Percentiles rank a stretch among this genome's conserved stretches.
These are phyloP conservation scores for Capillidium heterosporum DNA, from an alignment of 371 early-diverging fungal species.

Conservation along the genomic window DNA sequence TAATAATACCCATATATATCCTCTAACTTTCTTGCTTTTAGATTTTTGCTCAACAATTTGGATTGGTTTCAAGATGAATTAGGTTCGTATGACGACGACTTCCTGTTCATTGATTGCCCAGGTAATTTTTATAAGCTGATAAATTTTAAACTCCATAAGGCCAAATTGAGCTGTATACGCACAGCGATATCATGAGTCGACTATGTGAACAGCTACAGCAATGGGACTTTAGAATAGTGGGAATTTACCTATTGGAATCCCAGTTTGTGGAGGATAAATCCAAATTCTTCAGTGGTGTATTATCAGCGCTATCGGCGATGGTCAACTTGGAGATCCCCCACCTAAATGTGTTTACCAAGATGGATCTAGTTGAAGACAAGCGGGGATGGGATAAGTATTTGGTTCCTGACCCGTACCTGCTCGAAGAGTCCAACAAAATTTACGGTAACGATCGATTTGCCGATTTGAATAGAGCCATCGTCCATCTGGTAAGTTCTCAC, in stretches of 20 bases:
- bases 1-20: constrained; percentile 10
- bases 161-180: constrained; percentile 98
- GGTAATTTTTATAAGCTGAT: constrained; percentile 18
- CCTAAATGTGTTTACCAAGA: constrained; percentile 94
- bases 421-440: constrained; percentile 56
- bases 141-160: constrained; percentile 13
- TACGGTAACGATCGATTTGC: constrained; percentile 53
- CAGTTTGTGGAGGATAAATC: constrained; percentile 86
- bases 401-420: constrained; percentile 56
- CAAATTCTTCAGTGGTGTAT: constrained; percentile 90
- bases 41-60: constrained; percentile 77
- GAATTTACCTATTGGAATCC: constrained; percentile 84
- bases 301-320: constrained; percentile 90
- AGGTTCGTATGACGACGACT: constrained; percentile 81
- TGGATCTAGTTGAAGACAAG: constrained; percentile 63
- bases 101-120: constrained; percentile 97
- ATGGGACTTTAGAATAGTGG: constrained; percentile 56
- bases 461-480: constrained; percentile 74
- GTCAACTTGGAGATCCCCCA: constrained; percentile 89
- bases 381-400: constrained; percentile 33
- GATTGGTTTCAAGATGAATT: constrained; percentile 94
- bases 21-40: constrained; percentile 5
- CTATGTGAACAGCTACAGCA: constrained; percentile 51
- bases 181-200: constrained; percentile 80
- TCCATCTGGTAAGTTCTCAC: constrained; percentile 37